Percentiles rank a stretch among this genome's conserved stretches.
Evolutionary conservation across 2,329 filamentous ascomycete genomes (phyloP).

Genomic region (Hansfordia pulvinata): DNA sequence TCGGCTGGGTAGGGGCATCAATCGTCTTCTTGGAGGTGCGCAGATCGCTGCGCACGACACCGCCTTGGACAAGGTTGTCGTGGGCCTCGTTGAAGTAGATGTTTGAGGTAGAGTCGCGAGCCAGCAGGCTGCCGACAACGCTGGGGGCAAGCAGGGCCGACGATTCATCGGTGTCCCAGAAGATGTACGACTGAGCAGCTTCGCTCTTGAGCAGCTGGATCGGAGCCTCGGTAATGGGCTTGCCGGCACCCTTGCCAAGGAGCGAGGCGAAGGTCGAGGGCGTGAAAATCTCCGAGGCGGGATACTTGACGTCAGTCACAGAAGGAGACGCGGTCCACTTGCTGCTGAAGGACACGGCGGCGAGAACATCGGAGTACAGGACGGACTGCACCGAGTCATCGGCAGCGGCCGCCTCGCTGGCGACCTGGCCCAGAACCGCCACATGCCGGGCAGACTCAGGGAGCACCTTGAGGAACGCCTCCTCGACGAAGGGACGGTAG

Average conservation of each 20-base stretch:
- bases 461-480: constrained; percentile 75
- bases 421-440: constrained; percentile 81
- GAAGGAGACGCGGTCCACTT: constrained; percentile 48
- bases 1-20: constrained; percentile 71
- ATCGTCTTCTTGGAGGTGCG: constrained; percentile 71
- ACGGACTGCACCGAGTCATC: constrained; percentile 71
- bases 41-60: constrained; percentile 71
- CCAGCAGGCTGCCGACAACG: constrained; percentile 44
- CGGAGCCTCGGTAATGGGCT: constrained; percentile 35
- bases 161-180: constrained; percentile 83
- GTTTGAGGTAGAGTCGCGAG: constrained; percentile 56
- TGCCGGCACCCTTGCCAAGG: constrained; percentile 34
- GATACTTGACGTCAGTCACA: constrained; percentile 81
- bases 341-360: constrained; percentile 67
- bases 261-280: constrained; percentile 37
- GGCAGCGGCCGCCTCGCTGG: constrained; percentile 54
- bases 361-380: constrained; percentile 83
- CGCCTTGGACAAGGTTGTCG: constrained; percentile 59
- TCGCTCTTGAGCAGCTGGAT: constrained; percentile 27
- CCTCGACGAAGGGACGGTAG: constrained; percentile 90
- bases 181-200: constrained; percentile 70
- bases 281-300: constrained; percentile 47
- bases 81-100: constrained; percentile 47
- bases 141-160: constrained; percentile 49
- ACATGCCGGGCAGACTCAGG: constrained; percentile 64